Evolutionary conservation across 2,329 filamentous ascomycete genomes (phyloP), one percentile per base, ranked within the genome.

Genomic region (Alternaria panax): DNA sequence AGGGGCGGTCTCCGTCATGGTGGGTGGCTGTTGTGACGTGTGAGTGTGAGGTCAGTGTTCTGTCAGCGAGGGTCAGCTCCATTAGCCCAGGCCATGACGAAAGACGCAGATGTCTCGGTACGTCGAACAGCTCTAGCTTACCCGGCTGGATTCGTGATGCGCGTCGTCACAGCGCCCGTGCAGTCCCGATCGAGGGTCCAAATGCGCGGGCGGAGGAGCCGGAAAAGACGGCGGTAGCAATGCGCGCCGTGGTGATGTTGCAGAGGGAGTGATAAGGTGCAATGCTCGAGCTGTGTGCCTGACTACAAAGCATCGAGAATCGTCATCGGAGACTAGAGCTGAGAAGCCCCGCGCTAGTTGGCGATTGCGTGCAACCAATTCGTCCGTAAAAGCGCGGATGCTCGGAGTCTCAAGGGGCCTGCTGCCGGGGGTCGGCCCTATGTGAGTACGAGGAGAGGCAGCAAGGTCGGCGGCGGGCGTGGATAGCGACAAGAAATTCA

Each of bases 1-100:
- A 22, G 56, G 63, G 12, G 66, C 45, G 3, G 68, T 60, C 38
- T 69, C 67, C 51, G 71, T 57, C 75, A 77, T 78, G 62, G 48
- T 65, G 66, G 42, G 48, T 52, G 54, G 24, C 59, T 55, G n/a
- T 48, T 36, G 45, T 8, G 24, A 30, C 1, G 30, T 48, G 45
- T 43, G 58, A 40, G 59, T 53, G 51, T 18, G 27, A 30, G 46
- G 51, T 36, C 38, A 34, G 45, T 42, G 41, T 41, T 55, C 59
- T 58, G 52, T 50, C 59, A 65, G 50, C 42, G 55, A 50, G 30
- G 38, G 56, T 63, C 60, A 62, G 61, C 54, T 42, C 27, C 42
- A 16, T 45, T 62, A 53, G 57, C 25, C 43, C 32, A 40, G 47
- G 57, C 57, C 62, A 72, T 69, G 66, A 68, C 64, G 66, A 64